Evolutionary conservation across 306 rosid species (phyloP).

Genomic region (Cucurbita maxima): DNA sequence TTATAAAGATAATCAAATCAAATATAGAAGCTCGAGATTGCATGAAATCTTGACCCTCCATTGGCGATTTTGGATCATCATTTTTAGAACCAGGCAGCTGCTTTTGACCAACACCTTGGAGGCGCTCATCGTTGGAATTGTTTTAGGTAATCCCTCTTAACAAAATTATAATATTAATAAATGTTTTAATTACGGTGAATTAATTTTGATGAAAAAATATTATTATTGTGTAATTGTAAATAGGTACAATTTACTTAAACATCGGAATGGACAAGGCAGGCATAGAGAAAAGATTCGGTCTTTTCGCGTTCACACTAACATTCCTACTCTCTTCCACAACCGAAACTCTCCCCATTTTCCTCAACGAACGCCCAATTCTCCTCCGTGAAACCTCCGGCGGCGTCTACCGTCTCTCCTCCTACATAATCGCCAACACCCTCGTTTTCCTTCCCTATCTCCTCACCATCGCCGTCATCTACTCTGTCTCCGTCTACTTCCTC

Average conservation of each 20-base stretch:
- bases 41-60: conserved; percentile 49
- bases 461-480: conserved; percentile 53
- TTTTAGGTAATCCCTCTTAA: conserved; percentile 27
- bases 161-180: no score
- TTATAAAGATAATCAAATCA: conserved; percentile 5
- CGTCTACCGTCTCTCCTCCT: conserved; percentile 68
- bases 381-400: conserved; percentile 81
- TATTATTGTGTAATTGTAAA: not conserved
- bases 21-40: conserved; percentile 55
- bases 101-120: conserved; percentile 67
- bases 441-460: conserved; percentile 83
- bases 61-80: conserved; percentile 64
- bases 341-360: conserved; percentile 77
- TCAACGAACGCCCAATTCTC: conserved; percentile 73
- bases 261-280: conserved; percentile 61
- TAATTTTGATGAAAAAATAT: no score
- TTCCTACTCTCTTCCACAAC: conserved; percentile 80
- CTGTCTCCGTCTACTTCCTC: conserved; percentile 66
- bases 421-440: conserved; percentile 78
- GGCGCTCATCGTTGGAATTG: conserved; percentile 74
- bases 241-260: conserved; percentile 60
- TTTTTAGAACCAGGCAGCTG: conserved; percentile 63
- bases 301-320: conserved; percentile 80
- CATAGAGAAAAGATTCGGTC: conserved; percentile 71
- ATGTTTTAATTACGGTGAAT: no score